Percentiles rank a stretch among this genome's conserved stretches.
Evolutionary conservation across 2,329 filamentous ascomycete species (phyloP).

Genomic region (Aureobasidium mangrovei): DNA sequence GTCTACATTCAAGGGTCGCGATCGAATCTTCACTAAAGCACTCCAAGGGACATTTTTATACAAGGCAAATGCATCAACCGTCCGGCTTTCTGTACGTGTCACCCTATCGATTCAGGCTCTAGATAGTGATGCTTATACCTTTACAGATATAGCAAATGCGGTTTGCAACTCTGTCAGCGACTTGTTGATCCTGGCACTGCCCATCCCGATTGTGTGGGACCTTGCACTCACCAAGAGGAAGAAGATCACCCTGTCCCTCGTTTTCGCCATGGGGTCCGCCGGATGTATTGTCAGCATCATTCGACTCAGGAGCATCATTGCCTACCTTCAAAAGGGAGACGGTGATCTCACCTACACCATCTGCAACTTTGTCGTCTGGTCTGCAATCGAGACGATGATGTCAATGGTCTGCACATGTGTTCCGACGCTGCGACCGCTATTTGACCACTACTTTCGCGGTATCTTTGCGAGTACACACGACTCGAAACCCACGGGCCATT

Average conservation of each 20-base stretch:
- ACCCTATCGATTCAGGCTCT: too few relatives aligned
- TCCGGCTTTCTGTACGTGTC: slow-evolving; percentile 6
- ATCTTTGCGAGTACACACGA: slow-evolving; percentile 1
- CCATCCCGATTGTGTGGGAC: slow-evolving; percentile 10
- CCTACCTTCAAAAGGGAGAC: slow-evolving; percentile 5
- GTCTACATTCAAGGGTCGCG: background rate
- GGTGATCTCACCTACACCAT: slow-evolving; percentile 9
- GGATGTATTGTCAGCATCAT: slow-evolving; percentile 14
- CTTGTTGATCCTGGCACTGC: slow-evolving; percentile 10
- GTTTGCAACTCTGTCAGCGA: slow-evolving; percentile 11
- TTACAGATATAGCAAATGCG: slow-evolving; percentile 11
- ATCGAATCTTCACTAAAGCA: background rate
- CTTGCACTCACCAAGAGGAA: background rate
- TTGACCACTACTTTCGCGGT: slow-evolving; percentile 1
- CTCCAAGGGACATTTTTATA: slow-evolving; percentile 3
- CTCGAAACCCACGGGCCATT: background rate
- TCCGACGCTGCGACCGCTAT: slow-evolving; percentile 1
- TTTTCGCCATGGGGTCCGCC: slow-evolving; percentile 10
- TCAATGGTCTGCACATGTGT: slow-evolving; percentile 7
- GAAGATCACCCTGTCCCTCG: slow-evolving; percentile 8
- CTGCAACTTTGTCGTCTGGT: slow-evolving; percentile 2
- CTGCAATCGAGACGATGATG: slow-evolving; percentile 7
- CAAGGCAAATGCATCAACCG: slow-evolving; percentile 12
- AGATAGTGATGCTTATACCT: background rate
- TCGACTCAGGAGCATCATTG: slow-evolving; percentile 11